A percentile compares a stretch with the other conserved stretches of the same genome.
Evolutionary conservation across 495 filamentous ascomycete genomes (phyloP).

Genomic region (Cercophora scortea): DNA sequence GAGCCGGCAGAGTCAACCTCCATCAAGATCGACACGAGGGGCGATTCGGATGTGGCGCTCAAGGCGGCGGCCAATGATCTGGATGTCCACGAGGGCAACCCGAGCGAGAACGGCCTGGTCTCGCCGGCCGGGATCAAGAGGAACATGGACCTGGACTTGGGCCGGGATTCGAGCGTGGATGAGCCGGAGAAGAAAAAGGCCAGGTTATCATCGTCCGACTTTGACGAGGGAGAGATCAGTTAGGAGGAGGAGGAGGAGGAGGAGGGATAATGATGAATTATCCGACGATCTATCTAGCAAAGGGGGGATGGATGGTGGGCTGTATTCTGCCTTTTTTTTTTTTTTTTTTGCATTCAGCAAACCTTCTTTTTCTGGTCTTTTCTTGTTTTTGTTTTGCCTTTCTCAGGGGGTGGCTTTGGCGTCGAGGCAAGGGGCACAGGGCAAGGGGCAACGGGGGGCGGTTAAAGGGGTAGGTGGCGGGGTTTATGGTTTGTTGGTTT

Average conservation of each 20-base stretch:
- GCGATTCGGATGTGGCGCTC: constrained; percentile 37
- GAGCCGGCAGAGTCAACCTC: neutral
- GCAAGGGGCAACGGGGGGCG: no score
- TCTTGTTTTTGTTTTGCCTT: no score
- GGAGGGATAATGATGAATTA: neutral
- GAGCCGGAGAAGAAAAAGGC: neutral
- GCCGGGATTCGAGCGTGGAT: constrained; percentile 5
- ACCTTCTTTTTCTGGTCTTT: neutral
- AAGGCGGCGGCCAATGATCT: constrained; percentile 41
- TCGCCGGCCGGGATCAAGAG: constrained; percentile 25
- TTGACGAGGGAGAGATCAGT: neutral
- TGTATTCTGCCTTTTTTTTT: neutral
- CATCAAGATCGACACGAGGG: constrained; percentile 6
- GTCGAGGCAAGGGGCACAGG: no score
- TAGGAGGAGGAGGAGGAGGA: neutral
- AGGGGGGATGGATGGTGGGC: neutral
- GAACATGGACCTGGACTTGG: constrained; percentile 15
- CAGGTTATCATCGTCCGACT: neutral
- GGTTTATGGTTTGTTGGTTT: no score
- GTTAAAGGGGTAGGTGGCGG: no score
- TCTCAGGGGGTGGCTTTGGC: no score
- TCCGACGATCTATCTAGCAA: neutral
- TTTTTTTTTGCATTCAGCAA: neutral
- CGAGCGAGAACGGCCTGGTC: neutral
- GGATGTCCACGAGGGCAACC: constrained; percentile 23